A percentile compares a stretch with the other conserved stretches of the same genome.
Evolutionary conservation across 768 basidiomycete genomes (phyloP).

Genomic region (Termitomyces sp.): DNA sequence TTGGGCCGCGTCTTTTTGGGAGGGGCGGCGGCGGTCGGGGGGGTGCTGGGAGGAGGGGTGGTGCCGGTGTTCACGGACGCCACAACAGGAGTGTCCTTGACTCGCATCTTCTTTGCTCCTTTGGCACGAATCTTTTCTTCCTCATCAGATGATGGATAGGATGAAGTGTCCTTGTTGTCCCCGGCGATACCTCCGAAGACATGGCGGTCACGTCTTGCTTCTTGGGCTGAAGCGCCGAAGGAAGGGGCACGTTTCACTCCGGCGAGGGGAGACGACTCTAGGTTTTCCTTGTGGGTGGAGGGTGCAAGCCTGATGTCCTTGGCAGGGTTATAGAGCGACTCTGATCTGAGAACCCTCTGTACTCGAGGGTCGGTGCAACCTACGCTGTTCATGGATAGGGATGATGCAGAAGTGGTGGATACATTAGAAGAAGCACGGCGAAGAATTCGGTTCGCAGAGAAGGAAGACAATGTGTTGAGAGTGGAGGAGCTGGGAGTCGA

Average conservation of each 20-base stretch:
- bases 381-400: slow-evolving; percentile 35
- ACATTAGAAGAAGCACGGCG: slow-evolving; percentile 44
- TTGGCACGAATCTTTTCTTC: slow-evolving; percentile 64
- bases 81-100: slow-evolving; percentile 23
- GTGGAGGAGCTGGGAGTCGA: slow-evolving; percentile 68
- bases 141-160: slow-evolving; percentile 66
- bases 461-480: slow-evolving; percentile 43
- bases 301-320: slow-evolving; percentile 25
- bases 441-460: slow-evolving; percentile 32
- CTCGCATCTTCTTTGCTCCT: slow-evolving; percentile 60
- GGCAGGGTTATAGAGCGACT: slow-evolving; percentile 37
- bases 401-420: slow-evolving; percentile 41
- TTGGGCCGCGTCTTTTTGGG: slow-evolving; percentile 19
- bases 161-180: slow-evolving; percentile 30
- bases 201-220: slow-evolving; percentile 18
- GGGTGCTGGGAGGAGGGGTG: slow-evolving; percentile 17
- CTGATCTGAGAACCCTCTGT: slow-evolving; percentile 49
- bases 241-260: slow-evolving; percentile 58
- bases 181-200: slow-evolving; percentile 12
- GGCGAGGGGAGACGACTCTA: slow-evolving; percentile 16
- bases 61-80: slow-evolving; percentile 21
- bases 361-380: slow-evolving; percentile 44
- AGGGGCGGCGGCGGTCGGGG: slow-evolving; percentile 13
- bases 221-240: slow-evolving; percentile 42
- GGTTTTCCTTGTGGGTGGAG: slow-evolving; percentile 12